These are phyloP conservation scores for Stachybotrys chlorohalonatus DNA, from an alignment of 2,329 filamentous ascomycete species.

Conservation along the genomic window DNA sequence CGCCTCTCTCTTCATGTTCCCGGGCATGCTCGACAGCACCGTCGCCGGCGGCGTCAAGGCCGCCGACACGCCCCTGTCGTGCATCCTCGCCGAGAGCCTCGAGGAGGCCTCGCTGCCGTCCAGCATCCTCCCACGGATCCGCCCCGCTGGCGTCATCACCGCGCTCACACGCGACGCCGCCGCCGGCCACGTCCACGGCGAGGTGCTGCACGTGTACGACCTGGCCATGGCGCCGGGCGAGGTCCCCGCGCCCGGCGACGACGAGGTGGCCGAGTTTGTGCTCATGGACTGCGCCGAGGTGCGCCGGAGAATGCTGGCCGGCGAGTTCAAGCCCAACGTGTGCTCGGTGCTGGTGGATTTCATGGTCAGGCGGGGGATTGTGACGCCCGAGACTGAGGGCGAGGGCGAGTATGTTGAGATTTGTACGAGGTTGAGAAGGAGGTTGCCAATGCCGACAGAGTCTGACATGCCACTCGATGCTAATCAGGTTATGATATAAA, in stretches of 20 bases:
- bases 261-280: conserved; percentile 69
- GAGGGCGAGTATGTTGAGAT: conserved; percentile 69
- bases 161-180: conserved; percentile 19
- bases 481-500: no score
- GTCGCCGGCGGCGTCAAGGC: conserved; percentile 70
- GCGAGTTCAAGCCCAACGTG: conserved; percentile 81
- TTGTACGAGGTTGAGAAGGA: conserved; percentile 31
- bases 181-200: conserved; percentile 21
- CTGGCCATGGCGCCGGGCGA: conserved; percentile 52
- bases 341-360: conserved; percentile 73
- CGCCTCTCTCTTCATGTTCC: conserved; percentile 60
- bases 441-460: conserved; percentile 28
- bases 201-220: conserved; percentile 64
- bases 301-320: conserved; percentile 48
- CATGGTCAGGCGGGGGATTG: conserved; percentile 64
- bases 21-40: conserved; percentile 68
- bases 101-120: conserved; percentile 54
- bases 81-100: conserved; percentile 59
- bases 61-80: conserved; percentile 55
- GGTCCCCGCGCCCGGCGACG: conserved; percentile 59
- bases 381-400: conserved; percentile 64
- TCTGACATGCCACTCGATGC: conserved; percentile 7
- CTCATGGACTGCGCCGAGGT: conserved; percentile 55
- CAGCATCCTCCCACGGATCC: conserved; percentile 12
- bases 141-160: conserved; percentile 23